phyloP scores from a whole-genome alignment of 148 eudicot genomes.

The Beta vulgaris region DNA sequence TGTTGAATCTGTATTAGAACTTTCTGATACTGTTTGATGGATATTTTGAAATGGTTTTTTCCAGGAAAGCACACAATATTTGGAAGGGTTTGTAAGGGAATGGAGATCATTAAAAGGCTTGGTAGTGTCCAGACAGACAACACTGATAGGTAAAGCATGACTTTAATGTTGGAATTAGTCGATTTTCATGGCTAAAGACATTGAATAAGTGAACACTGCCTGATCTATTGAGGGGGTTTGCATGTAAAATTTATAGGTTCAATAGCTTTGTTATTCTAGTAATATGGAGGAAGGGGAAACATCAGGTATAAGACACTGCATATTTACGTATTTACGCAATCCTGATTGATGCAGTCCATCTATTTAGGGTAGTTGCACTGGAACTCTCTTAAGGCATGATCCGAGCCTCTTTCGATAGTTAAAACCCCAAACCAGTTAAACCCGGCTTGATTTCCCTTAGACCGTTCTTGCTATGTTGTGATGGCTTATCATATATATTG shows the following conservation, averaged over 20 bases:
- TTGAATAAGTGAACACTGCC: not conserved
- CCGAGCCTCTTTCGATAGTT: no score
- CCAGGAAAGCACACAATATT: conserved; percentile 98
- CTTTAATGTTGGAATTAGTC: not conserved
- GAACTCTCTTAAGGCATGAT: no score
- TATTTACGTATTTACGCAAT: no score
- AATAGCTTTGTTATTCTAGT: not conserved
- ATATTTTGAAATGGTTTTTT: not conserved
- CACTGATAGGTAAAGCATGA: conserved; percentile 93
- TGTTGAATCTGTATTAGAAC: not conserved
- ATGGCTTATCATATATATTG: no score
- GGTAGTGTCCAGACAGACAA: conserved; percentile 97
- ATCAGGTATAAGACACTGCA: no score
- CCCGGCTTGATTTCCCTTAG: no score
- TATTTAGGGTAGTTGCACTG: no score
- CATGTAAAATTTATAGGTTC: not conserved
- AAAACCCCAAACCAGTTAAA: no score
- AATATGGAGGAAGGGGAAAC: not conserved
- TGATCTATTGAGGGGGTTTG: not conserved
- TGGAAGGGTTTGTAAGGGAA: conserved; percentile 87
- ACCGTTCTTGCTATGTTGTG: no score
- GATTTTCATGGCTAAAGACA: not conserved
- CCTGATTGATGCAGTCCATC: no score
- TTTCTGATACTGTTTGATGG: not conserved
- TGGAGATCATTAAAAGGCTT: conserved; percentile 93